Evolutionary conservation across 371 early-diverging fungal genomes (phyloP), one percentile per base, ranked within the genome.

Genomic region (Capillidium heterosporum): DNA sequence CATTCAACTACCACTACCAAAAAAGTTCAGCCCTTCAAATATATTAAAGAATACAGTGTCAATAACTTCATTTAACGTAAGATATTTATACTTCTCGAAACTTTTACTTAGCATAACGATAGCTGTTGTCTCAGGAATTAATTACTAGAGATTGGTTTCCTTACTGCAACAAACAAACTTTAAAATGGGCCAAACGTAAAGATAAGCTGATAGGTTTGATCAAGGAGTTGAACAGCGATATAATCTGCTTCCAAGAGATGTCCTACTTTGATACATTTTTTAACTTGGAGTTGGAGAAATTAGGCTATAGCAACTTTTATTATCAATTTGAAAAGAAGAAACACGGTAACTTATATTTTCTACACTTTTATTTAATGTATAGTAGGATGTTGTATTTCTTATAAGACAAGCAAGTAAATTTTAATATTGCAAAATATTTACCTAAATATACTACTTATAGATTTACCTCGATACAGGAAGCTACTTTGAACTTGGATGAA

Each of bases 211-310:
- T 35, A n/a, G 23, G 39, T 15, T 23, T 32, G 39, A 10, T 54
- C 5, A 11, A 35, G 5, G 11, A 23, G 5, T 39, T 32, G 23
- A 13, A 32, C 5, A 28, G 32, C 32, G 54, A 54, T 40, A 40
- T 54, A 21, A 39, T 39, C 7, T 54, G 54, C 39, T 54, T 54
- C 29, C 54, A 54, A 24, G 54, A 54, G 39, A 35, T 54, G 39
- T 31, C 23, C 7, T 23, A 54, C 19, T 54, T 32, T 26, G 32
- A 39, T 19, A 23, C 15, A 5, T 54, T 32, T 54, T 54, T 32
- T 40, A 28, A 35, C 29, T 15, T 17, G 2, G 31, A n/a, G 39
- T 39, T 54, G 17, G 17, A 39, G 2, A 28, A 26, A 7, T 13
- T 26, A 1, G 54, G 54, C 54, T 54, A 54, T 23, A 26, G 23